Conservation (phyloP, 345 rosid genomes). For the Draba incana region DNA sequence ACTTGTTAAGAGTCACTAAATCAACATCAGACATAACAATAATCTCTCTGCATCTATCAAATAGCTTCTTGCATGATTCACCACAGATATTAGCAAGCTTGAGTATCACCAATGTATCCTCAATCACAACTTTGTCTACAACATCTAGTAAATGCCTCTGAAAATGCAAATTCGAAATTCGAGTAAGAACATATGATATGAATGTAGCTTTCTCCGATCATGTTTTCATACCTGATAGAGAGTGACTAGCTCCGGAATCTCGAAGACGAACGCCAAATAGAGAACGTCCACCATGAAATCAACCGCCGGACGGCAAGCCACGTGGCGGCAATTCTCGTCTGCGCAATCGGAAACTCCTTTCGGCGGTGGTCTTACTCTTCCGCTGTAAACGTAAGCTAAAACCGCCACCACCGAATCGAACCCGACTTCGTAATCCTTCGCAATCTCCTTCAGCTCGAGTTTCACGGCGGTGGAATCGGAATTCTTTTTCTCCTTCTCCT, state of each 20-base stretch:
- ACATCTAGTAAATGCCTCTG: conserved; percentile 66
- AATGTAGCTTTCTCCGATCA: no score
- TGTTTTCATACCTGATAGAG: conserved; percentile 60
- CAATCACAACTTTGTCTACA: conserved; percentile 62
- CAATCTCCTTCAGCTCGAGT: conserved; percentile 62
- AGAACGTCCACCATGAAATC: conserved; percentile 73
- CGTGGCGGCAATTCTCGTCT: conserved; percentile 71
- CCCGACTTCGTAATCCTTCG: conserved; percentile 58
- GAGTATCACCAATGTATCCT: conserved; percentile 64
- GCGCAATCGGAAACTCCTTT: conserved; percentile 61
- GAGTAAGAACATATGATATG: no score
- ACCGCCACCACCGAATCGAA: conserved; percentile 64
- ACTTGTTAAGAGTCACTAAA: conserved; percentile 59
- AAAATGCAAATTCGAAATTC: conserved; percentile 26
- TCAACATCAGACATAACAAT: conserved; percentile 65
- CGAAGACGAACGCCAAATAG: conserved; percentile 64
- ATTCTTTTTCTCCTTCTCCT: conserved; percentile 39
- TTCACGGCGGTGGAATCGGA: conserved; percentile 28
- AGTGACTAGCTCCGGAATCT: conserved; percentile 63
- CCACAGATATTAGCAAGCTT: conserved; percentile 62
- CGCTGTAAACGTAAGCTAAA: conserved; percentile 67
- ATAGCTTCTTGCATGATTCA: conserved; percentile 52
- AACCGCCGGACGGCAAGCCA: conserved; percentile 72
- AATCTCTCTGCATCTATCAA: conserved; percentile 53
- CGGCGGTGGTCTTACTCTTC: conserved; percentile 64